These are phyloP conservation scores for Paracamarosporium sp. DNA, from an alignment of 2,329 filamentous ascomycete genomes.

Conservation along the genomic window DNA sequence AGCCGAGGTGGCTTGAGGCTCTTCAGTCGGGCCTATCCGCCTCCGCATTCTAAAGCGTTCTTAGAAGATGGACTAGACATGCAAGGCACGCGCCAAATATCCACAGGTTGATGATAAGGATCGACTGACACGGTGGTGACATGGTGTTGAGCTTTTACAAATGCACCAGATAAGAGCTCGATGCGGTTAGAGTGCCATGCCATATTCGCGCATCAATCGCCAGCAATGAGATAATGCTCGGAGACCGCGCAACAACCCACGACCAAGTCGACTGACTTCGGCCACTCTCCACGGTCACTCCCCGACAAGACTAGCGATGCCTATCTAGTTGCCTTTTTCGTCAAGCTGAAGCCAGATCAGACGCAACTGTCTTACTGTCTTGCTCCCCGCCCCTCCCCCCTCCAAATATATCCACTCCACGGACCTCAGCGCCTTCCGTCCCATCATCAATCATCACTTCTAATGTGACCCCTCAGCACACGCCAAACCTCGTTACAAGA, in stretches of 20 bases:
- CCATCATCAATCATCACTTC: background rate
- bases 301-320: too few relatives aligned
- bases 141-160: background rate
- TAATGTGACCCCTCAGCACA: background rate
- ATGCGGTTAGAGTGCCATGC: background rate
- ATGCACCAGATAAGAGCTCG: background rate
- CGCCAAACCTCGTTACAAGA: too few relatives aligned
- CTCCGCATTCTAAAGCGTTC: constrained; percentile 14
- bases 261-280: too few relatives aligned
- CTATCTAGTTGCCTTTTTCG: too few relatives aligned
- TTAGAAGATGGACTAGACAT: constrained; percentile 15
- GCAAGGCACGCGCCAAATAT: constrained; percentile 1
- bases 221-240: too few relatives aligned
- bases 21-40: constrained; percentile 3
- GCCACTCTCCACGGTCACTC: too few relatives aligned
- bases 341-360: background rate
- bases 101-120: background rate
- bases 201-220: too few relatives aligned
- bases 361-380: too few relatives aligned
- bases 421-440: background rate
- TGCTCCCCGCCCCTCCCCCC: background rate
- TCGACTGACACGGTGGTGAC: background rate
- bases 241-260: too few relatives aligned
- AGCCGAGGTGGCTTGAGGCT: constrained; percentile 28
- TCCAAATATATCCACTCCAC: background rate